phyloP scores from a whole-genome alignment of 169 alveolate species.

The Plasmodium vinckei region DNA sequence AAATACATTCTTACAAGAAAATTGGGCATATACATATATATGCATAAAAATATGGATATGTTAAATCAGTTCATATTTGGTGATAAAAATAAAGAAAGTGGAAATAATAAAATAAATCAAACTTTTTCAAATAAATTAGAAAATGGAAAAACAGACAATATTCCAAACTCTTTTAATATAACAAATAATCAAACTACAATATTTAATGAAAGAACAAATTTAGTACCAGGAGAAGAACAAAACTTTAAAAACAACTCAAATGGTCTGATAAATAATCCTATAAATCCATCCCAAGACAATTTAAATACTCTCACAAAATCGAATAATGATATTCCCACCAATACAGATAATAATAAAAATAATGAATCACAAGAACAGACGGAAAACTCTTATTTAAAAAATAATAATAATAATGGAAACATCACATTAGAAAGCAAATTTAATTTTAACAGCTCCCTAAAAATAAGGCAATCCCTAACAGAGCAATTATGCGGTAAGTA shows the following conservation, averaged over 20 bases:
- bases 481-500: constrained; percentile 74
- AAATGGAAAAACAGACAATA: constrained; percentile 7
- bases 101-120: constrained; percentile 9
- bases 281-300: constrained; percentile 7
- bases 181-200: background rate
- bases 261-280: constrained; percentile 1
- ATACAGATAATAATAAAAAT: constrained; percentile 8
- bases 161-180: constrained; percentile 17
- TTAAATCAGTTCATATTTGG: constrained; percentile 1
- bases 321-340: background rate
- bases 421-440: constrained; percentile 55
- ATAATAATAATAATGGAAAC: constrained; percentile 42
- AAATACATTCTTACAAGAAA: too few species aligned
- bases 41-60: constrained; percentile 10
- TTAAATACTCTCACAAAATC: constrained; percentile 1
- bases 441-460: constrained; percentile 63
- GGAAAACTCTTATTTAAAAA: constrained; percentile 31
- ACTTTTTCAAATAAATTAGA: constrained; percentile 20
- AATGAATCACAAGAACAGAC: constrained; percentile 19
- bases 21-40: background rate
- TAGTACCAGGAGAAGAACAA: constrained; percentile 5
- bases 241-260: background rate
- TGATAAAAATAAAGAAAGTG: constrained; percentile 13
- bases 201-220: constrained; percentile 11
- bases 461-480: constrained; percentile 64